Conservation (phyloP, 176 grass and related monocot species). For the Puya raimondii region DNA sequence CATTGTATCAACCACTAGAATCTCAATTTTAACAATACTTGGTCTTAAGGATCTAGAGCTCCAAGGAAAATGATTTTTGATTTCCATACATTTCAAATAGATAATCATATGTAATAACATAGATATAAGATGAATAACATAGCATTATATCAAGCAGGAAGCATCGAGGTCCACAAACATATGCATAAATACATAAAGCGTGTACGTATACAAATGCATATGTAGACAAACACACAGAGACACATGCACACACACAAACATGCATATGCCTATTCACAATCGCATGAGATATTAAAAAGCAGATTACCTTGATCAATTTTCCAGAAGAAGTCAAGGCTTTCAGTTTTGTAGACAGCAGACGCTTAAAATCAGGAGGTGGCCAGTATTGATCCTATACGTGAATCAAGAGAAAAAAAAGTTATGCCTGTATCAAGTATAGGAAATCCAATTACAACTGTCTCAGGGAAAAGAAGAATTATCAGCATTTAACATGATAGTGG, state of each 20-base stretch:
- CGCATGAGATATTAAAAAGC: neutral
- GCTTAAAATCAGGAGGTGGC: constrained; percentile 72
- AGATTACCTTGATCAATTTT: constrained; percentile 68
- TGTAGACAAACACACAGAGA: neutral
- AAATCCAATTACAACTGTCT: neutral
- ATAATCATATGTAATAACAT: too few species aligned
- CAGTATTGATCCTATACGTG: constrained; percentile 16
- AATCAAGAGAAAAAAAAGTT: constrained; percentile 24
- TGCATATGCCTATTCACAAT: neutral
- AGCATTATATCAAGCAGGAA: too few species aligned
- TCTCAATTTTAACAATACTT: too few species aligned
- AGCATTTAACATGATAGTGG: neutral
- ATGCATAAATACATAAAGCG: neutral
- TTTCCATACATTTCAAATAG: too few species aligned
- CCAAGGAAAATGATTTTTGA: too few species aligned
- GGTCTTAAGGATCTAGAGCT: too few species aligned
- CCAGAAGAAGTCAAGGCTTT: constrained; percentile 49
- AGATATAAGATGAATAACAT: too few species aligned
- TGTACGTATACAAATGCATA: neutral
- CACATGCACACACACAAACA: neutral
- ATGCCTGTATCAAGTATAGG: neutral
- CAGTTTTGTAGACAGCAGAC: constrained; percentile 63
- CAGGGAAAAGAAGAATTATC: neutral
- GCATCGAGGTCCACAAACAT: too few species aligned
- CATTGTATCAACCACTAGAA: too few species aligned